Evolutionary conservation across 495 filamentous ascomycete species (phyloP).

Genomic region (Sporormia fimetaria): DNA sequence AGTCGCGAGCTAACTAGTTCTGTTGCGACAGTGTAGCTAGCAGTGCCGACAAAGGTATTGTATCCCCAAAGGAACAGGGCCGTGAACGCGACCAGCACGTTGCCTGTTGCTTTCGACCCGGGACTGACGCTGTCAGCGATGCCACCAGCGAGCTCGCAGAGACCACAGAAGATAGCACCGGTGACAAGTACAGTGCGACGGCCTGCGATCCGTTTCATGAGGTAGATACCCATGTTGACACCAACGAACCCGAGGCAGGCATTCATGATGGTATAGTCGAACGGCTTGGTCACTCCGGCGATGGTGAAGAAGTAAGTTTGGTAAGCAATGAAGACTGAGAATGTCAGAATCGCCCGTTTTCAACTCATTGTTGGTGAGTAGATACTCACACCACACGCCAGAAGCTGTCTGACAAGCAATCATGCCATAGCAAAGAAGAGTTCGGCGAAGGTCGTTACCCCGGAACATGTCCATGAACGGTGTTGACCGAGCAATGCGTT

Average conservation of each 20-base stretch:
- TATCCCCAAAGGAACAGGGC: constrained; percentile 18
- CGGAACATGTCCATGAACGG: constrained; percentile 31
- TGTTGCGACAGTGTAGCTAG: constrained; percentile 10
- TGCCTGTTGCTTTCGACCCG: background rate
- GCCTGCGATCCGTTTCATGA: constrained; percentile 6
- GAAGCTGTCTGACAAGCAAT: constrained; percentile 29
- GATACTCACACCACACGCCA: constrained; percentile 11
- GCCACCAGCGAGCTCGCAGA: constrained; percentile 6
- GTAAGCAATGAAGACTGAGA: constrained; percentile 39
- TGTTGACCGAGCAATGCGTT: background rate
- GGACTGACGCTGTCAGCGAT: constrained; percentile 10
- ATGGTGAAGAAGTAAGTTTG: constrained; percentile 27
- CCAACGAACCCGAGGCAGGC: constrained; percentile 19
- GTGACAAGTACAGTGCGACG: constrained; percentile 15
- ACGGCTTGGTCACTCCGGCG: constrained; percentile 12
- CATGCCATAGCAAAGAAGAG: constrained; percentile 41
- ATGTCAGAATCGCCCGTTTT: no score
- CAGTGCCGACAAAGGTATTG: constrained; percentile 14
- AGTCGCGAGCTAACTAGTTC: constrained; percentile 36
- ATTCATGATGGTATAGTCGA: constrained; percentile 13
- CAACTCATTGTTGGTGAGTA: no score
- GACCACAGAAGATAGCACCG: constrained; percentile 10
- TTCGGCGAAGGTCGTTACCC: constrained; percentile 61
- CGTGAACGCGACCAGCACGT: constrained; percentile 13
- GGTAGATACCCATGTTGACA: constrained; percentile 11